These are phyloP conservation scores for Ministeria vibrans DNA, from an alignment of 78 protist species.

Conservation along the genomic window DNA sequence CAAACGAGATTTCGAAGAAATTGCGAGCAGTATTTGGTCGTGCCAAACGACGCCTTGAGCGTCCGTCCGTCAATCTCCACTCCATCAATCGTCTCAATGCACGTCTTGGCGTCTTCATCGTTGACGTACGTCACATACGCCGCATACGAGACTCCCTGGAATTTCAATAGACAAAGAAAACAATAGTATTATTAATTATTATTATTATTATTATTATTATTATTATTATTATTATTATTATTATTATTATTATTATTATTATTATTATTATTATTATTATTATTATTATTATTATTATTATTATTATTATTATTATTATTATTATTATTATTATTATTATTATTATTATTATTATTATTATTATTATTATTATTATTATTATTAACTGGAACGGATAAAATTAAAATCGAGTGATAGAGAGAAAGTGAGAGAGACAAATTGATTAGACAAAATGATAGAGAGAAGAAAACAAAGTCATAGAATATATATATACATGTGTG, in stretches of 20 bases:
- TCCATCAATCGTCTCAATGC: conserved; percentile 63
- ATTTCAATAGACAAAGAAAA: neutral
- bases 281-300: too few species aligned
- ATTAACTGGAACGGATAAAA: neutral
- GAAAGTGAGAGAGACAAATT: neutral
- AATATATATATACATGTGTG: neutral
- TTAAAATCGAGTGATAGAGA: neutral
- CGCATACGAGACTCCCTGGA: conserved; percentile 45
- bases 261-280: too few species aligned
- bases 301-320: too few species aligned
- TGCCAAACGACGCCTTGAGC: conserved; percentile 77
- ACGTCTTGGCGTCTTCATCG: conserved; percentile 61
- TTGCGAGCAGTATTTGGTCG: conserved; percentile 83
- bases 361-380: too few species aligned
- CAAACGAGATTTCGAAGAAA: conserved; percentile 38
- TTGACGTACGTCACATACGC: conserved; percentile 67
- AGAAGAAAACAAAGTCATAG: neutral
- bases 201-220: too few species aligned
- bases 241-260: too few species aligned
- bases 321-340: too few species aligned
- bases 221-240: too few species aligned
- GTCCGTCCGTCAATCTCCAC: conserved; percentile 52
- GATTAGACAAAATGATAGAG: neutral
- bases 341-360: too few species aligned
- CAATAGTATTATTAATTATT: neutral